phyloP scores from a whole-genome alignment of 176 grass and related monocot species.

The Oryza coarctata region DNA sequence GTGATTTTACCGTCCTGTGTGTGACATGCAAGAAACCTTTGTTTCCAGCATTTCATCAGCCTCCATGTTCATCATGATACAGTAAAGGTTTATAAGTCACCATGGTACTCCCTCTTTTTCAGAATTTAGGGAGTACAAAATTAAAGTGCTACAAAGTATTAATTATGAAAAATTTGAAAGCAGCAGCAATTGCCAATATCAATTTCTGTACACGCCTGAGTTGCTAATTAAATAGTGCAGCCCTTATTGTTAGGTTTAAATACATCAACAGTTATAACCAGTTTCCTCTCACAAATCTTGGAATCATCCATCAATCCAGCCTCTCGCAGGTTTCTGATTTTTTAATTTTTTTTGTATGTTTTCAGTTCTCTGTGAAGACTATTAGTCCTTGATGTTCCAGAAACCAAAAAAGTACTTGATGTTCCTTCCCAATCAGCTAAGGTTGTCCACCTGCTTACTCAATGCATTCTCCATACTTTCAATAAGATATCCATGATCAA shows the following conservation, averaged over 20 bases:
- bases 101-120: too few relatives aligned
- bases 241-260: background rate
- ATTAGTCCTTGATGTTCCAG: background rate
- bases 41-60: too few relatives aligned
- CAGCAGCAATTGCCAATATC: background rate
- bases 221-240: background rate
- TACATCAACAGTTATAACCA: too few relatives aligned
- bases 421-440: slow-evolving; percentile 1
- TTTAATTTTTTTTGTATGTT: background rate
- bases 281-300: too few relatives aligned
- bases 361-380: background rate
- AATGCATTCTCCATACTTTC: background rate
- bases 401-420: background rate
- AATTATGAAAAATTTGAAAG: background rate
- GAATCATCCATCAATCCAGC: background rate
- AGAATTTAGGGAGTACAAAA: too few relatives aligned
- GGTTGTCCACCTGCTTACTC: slow-evolving; percentile 18
- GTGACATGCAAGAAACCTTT: background rate
- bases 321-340: background rate
- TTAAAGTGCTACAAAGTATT: background rate
- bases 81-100: background rate
- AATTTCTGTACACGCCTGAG: background rate
- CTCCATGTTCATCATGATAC: background rate
- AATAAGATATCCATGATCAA: background rate
- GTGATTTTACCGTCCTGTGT: background rate